These are phyloP conservation scores for Serendipita sp. DNA, from an alignment of 1,284 basidiomycete species.

Conservation along the genomic window DNA sequence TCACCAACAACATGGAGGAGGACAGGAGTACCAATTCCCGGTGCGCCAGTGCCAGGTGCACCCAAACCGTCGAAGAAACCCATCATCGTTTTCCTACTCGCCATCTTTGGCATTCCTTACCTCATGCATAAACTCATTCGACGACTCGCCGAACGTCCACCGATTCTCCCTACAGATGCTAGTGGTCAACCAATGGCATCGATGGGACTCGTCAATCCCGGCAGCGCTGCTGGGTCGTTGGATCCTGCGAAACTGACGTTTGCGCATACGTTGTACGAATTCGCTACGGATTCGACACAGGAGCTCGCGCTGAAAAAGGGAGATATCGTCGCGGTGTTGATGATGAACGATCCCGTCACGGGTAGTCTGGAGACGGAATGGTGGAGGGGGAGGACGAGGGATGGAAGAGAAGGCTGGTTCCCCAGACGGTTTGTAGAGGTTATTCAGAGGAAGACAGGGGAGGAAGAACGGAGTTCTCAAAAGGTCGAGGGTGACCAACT, in stretches of 20 bases:
- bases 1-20: conserved; percentile 21
- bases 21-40: neutral
- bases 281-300: conserved; percentile 56
- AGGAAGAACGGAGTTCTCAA: conserved; percentile 10
- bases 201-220: neutral
- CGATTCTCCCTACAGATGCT: conserved; percentile 19
- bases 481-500: neutral
- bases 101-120: conserved; percentile 89
- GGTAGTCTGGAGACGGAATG: conserved; percentile 68
- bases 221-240: conserved; percentile 32
- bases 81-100: conserved; percentile 85
- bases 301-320: conserved; percentile 79
- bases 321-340: conserved; percentile 90
- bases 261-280: conserved; percentile 74
- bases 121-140: conserved; percentile 85
- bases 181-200: conserved; percentile 15
- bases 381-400: conserved; percentile 92
- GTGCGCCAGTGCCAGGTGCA: conserved; percentile 14
- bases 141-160: conserved; percentile 56
- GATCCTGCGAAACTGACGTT: conserved; percentile 73
- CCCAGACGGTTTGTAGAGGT: conserved; percentile 80
- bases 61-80: conserved; percentile 75
- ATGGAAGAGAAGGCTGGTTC: conserved; percentile 77
- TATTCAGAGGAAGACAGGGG: conserved; percentile 35
- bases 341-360: conserved; percentile 58